A percentile compares a stretch with the other conserved stretches of the same genome.
These are phyloP conservation scores for Porpolomopsis calyptriformis DNA, from an alignment of 768 basidiomycete species.

Conservation along the genomic window DNA sequence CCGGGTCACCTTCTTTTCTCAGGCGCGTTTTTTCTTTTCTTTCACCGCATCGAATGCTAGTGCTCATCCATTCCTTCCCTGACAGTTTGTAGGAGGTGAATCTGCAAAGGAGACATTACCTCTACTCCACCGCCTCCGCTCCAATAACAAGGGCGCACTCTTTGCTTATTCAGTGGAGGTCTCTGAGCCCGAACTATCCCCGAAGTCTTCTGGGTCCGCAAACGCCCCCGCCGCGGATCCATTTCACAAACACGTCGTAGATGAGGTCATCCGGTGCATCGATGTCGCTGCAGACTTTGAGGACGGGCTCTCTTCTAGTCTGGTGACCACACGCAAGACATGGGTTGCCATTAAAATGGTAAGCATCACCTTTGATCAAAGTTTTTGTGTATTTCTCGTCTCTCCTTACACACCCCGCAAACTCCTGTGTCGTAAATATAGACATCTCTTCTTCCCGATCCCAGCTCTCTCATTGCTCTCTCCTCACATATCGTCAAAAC, in stretches of 20 bases:
- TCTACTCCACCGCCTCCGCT: slow-evolving; percentile 49
- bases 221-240: slow-evolving; percentile 17
- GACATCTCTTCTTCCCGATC: slow-evolving; percentile 62
- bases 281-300: slow-evolving; percentile 79
- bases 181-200: slow-evolving; percentile 45
- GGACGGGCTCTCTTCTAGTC: slow-evolving; percentile 25
- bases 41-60: neutral
- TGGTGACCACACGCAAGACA: slow-evolving; percentile 38
- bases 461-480: slow-evolving; percentile 47
- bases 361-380: slow-evolving; percentile 23
- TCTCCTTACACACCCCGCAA: too few relatives aligned
- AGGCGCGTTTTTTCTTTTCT: slow-evolving; percentile 33
- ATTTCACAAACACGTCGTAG: slow-evolving; percentile 51
- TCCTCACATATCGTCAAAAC: slow-evolving; percentile 47
- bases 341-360: slow-evolving; percentile 86
- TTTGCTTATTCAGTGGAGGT: slow-evolving; percentile 85
- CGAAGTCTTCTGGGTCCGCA: slow-evolving; percentile 11
- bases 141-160: slow-evolving; percentile 61
- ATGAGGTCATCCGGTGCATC: slow-evolving; percentile 68
- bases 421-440: slow-evolving; percentile 16
- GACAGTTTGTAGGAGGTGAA: slow-evolving; percentile 83
- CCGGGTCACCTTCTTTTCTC: slow-evolving; percentile 74
- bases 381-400: too few relatives aligned
- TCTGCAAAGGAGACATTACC: slow-evolving; percentile 60
- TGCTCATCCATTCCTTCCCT: neutral